Evolutionary conservation across 1,284 basidiomycete genomes (phyloP).

Genomic region (Moesziomyces antarcticus): DNA sequence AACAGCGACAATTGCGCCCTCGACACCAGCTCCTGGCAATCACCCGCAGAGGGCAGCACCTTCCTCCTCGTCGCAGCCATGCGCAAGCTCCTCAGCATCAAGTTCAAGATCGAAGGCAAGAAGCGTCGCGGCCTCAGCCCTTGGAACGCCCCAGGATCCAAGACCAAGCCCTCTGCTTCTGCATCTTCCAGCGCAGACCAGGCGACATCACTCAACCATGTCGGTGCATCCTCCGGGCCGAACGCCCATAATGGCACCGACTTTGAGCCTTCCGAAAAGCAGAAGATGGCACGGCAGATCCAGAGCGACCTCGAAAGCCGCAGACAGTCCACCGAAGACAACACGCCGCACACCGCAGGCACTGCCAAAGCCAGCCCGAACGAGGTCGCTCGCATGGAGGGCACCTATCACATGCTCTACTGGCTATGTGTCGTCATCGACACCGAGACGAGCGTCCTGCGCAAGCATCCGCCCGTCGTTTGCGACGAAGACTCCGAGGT

Average conservation of each 20-base stretch:
- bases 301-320: slow-evolving; percentile 20
- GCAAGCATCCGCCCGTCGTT: slow-evolving; percentile 21
- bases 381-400: slow-evolving; percentile 18
- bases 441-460: slow-evolving; percentile 23
- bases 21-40: slow-evolving; percentile 35
- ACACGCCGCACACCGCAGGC: not conserved
- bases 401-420: slow-evolving; percentile 33
- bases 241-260: no score
- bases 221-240: not conserved
- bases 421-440: slow-evolving; percentile 30
- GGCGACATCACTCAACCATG: not conserved
- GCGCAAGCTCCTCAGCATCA: slow-evolving; percentile 26
- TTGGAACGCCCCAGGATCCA: slow-evolving; percentile 7
- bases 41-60: slow-evolving; percentile 28
- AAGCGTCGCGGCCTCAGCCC: slow-evolving; percentile 14
- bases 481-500: slow-evolving; percentile 28
- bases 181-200: not conserved
- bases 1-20: slow-evolving; percentile 25
- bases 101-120: slow-evolving; percentile 24
- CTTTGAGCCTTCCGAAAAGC: not conserved
- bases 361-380: not conserved
- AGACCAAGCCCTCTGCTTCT: not conserved
- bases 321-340: not conserved
- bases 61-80: slow-evolving; percentile 32
- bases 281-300: slow-evolving; percentile 11